phyloP scores from a whole-genome alignment of 768 basidiomycete species.

The Coprinopsis marcescibilis region DNA sequence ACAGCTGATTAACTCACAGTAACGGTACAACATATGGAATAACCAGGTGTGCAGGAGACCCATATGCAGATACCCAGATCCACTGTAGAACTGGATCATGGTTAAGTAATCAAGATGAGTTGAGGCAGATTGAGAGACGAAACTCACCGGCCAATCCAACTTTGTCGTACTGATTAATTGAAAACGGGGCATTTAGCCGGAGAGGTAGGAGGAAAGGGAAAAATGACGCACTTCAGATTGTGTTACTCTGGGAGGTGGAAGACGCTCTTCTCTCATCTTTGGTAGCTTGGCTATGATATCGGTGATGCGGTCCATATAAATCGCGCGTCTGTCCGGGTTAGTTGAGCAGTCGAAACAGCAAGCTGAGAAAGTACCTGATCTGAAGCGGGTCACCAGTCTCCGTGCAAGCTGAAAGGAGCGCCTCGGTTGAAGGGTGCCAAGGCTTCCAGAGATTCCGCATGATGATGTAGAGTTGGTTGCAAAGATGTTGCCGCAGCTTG shows the following conservation, averaged over 20 bases:
- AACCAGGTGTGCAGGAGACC: constrained; percentile 65
- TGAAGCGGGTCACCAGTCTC: constrained; percentile 50
- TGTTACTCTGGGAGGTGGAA: constrained; percentile 80
- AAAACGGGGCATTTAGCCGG: background rate
- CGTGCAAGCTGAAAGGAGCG: constrained; percentile 52
- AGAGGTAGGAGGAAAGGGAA: background rate
- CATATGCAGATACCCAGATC: constrained; percentile 75
- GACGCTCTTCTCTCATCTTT: constrained; percentile 65
- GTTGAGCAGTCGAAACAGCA: constrained; percentile 6
- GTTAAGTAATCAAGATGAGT: constrained; percentile 9
- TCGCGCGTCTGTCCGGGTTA: constrained; percentile 35
- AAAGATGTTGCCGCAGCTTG: constrained; percentile 66
- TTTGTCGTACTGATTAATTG: constrained; percentile 66
- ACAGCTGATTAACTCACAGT: constrained; percentile 47
- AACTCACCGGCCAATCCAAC: constrained; percentile 81
- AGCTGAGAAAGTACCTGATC: constrained; percentile 39
- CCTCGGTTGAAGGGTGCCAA: constrained; percentile 47
- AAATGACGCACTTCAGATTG: constrained; percentile 58
- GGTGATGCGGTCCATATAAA: constrained; percentile 51
- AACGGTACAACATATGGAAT: constrained; percentile 75
- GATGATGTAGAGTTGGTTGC: constrained; percentile 56
- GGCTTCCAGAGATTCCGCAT: constrained; percentile 64
- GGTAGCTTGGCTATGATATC: constrained; percentile 56
- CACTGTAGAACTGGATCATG: constrained; percentile 60
- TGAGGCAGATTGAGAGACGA: constrained; percentile 19